Conservation (phyloP, 805 yeast genomes). For the Starmerella bombi region DNA sequence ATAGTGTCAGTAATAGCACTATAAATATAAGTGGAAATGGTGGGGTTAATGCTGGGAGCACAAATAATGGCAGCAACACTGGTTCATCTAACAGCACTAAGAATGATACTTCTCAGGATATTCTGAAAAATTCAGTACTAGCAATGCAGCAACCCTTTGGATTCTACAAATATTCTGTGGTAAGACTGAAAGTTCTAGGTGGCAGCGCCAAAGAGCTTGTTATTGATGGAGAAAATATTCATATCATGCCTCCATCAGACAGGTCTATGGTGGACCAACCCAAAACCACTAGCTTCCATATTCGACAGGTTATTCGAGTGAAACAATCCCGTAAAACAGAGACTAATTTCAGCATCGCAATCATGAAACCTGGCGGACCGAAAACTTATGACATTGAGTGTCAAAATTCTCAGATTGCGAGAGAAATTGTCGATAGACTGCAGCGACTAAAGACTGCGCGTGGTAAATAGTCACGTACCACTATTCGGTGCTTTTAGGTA, state of each 20-base stretch:
- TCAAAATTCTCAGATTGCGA: conserved; percentile 41
- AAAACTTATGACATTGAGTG: conserved; percentile 87
- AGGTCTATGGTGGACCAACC: conserved; percentile 55
- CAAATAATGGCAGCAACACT: background rate
- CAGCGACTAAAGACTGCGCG: conserved; percentile 10
- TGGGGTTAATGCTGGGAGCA: background rate
- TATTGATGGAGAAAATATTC: conserved; percentile 88
- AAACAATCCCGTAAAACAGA: conserved; percentile 70
- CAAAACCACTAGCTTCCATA: conserved; percentile 78
- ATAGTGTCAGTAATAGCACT: background rate
- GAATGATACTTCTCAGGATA: conserved; percentile 2
- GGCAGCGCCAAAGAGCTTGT: conserved; percentile 73
- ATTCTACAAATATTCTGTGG: conserved; percentile 73
- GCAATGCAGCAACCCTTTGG: conserved; percentile 29
- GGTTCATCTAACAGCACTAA: background rate
- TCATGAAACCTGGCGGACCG: conserved; percentile 51
- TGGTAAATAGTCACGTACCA: background rate
- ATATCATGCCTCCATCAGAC: conserved; percentile 75
- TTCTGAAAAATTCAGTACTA: conserved; percentile 12
- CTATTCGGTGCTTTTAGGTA: background rate
- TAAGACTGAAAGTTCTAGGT: conserved; percentile 71
- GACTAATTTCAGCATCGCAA: conserved; percentile 66
- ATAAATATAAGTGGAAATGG: background rate
- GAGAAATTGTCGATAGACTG: conserved; percentile 64
- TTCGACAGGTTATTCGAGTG: conserved; percentile 58